These are phyloP conservation scores for Microglena sp. DNA, from an alignment of 139 green algal genomes.

Conservation along the genomic window DNA sequence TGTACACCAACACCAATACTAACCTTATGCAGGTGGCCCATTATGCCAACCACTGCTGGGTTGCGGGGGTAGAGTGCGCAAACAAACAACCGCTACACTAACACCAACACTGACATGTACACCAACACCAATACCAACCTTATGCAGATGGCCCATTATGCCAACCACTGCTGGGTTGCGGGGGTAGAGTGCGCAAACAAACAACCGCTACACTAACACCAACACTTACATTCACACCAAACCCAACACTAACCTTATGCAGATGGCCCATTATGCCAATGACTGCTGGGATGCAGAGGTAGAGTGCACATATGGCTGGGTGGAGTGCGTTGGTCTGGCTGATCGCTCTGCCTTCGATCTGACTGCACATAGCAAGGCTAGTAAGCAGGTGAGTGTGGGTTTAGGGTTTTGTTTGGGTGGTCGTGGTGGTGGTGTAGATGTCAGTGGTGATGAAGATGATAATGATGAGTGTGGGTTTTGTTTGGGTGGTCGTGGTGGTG, in stretches of 20 bases:
- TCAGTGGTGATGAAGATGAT: too few relatives aligned
- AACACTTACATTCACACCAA: background rate
- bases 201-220: background rate
- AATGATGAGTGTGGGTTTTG: too few relatives aligned
- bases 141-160: constrained; percentile 41
- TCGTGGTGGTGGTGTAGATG: too few relatives aligned
- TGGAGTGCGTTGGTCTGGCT: constrained; percentile 95
- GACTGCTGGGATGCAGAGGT: constrained; percentile 99
- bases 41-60: constrained; percentile 82
- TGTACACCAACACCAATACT: too few relatives aligned
- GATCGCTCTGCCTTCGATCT: constrained; percentile 94
- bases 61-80: too few relatives aligned
- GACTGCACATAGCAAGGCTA: constrained; percentile 51
- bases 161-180: constrained; percentile 87
- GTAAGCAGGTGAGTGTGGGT: too few relatives aligned
- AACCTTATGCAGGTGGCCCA: constrained; percentile 30
- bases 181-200: too few relatives aligned
- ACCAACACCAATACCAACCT: too few relatives aligned
- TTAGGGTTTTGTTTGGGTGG: too few relatives aligned
- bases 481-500: too few relatives aligned
- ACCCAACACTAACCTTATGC: background rate
- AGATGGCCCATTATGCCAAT: constrained; percentile 44
- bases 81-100: too few relatives aligned
- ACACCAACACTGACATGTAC: too few relatives aligned
- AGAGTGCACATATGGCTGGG: constrained; percentile 92